Base-by-base conservation (phyloP, 352 stramenopile genomes). In the Pythium chondricola region DNA sequence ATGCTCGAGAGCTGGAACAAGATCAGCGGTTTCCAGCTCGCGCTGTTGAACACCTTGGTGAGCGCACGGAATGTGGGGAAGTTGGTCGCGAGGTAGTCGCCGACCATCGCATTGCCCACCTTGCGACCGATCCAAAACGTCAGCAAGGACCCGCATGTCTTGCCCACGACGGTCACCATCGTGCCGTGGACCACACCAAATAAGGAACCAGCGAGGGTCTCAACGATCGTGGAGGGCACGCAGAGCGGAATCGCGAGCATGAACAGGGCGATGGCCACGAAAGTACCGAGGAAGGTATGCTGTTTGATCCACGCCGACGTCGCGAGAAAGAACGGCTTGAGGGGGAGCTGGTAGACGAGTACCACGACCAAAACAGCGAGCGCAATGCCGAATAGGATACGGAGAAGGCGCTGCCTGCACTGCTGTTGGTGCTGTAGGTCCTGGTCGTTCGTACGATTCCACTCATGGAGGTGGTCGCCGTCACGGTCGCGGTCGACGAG, bases 1-100 rank as follows among this genome's bases (percentile, higher is more conserved):
- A 91, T 72, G 41, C 74, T 87, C 21, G 79, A 85, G 39, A 91
- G 42, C 51, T 91, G 79, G 48, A 83, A 87, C 13, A 91, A 62
- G 51, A 91, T 37, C 24, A 91, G 56, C 20, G 79, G 79, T 50
- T 91, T 91, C 76, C 76, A 91, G 37, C 68, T 86, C 14, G 55
- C 50, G 35, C 71, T 69, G 41, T 74, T 83, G 18, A 91, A 60
- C 25, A 87, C 73, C 10, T 74, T 60, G 2, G 74, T 74, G 45
- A 91, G 67, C 21, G 79, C 79, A 13, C 69, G 72, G 58, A 91
- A 91, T 16, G 74, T 74, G 20, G 79, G 71, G 48, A 84, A 91
- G 24, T 71, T 74, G 20, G 56, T 58, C 9, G 62, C 43, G 16
- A 91, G 63, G 55, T 87, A 91, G 38, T 61, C 65, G 16, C 79